These are phyloP conservation scores for Candolleomyces eurysporus DNA, from an alignment of 768 basidiomycete species.

Conservation along the genomic window DNA sequence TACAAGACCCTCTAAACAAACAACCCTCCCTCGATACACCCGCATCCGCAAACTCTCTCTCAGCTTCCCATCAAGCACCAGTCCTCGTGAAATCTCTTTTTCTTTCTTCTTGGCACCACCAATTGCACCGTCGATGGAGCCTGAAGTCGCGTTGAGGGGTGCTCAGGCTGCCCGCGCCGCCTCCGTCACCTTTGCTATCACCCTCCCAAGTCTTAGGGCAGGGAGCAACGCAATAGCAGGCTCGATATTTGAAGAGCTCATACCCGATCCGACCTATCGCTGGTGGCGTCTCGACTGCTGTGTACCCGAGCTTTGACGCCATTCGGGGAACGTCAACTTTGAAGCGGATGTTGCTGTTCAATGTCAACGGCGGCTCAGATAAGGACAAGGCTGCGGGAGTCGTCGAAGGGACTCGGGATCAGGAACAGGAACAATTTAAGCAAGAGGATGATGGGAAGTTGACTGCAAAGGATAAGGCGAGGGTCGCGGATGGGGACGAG, in stretches of 20 bases:
- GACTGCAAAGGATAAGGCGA: conserved; percentile 7
- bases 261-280: not conserved
- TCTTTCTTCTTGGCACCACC: not conserved
- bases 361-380: too few species aligned
- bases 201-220: not conserved
- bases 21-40: conserved; percentile 38
- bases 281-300: not conserved
- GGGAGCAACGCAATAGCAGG: not conserved
- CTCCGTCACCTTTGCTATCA: not conserved
- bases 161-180: not conserved
- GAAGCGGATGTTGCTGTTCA: too few species aligned
- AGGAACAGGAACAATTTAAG: not conserved
- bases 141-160: not conserved
- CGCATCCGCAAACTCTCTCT: conserved; percentile 30
- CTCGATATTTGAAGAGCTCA: not conserved
- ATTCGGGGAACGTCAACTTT: not conserved
- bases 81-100: too few species aligned
- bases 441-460: not conserved
- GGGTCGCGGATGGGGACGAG: conserved; percentile 12
- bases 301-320: not conserved
- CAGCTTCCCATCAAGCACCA: too few species aligned
- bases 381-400: too few species aligned
- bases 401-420: not conserved
- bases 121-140: not conserved
- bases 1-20: conserved; percentile 38